Conservation (phyloP, 106 monocot species). For the Ottelia alismoides region DNA sequence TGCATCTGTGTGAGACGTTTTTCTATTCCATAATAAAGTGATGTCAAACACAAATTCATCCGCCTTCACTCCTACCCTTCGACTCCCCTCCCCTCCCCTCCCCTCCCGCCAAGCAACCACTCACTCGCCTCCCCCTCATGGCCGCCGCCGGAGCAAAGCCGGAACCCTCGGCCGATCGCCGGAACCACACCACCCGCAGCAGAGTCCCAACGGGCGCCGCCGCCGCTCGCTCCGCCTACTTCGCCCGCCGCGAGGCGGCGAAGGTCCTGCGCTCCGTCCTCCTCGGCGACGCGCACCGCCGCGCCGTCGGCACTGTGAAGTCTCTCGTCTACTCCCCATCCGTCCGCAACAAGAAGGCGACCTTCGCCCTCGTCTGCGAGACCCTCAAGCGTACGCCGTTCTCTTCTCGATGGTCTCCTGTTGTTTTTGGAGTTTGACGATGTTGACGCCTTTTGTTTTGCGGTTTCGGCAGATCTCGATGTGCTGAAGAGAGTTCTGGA, state of each 20-base stretch:
- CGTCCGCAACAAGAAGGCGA: slow-evolving; percentile 91
- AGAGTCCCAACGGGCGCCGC: slow-evolving; percentile 2
- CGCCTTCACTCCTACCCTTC: too few species aligned
- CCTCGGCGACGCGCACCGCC: slow-evolving; percentile 57
- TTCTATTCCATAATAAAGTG: too few species aligned
- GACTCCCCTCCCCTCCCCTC: too few species aligned
- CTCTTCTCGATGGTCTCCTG: not conserved
- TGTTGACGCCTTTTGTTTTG: too few species aligned
- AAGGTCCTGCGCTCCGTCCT: slow-evolving; percentile 65
- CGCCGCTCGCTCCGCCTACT: slow-evolving; percentile 61
- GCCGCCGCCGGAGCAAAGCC: too few species aligned
- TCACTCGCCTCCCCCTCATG: too few species aligned
- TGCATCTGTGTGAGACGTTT: too few species aligned
- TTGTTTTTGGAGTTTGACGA: too few species aligned
- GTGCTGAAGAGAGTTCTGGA: slow-evolving; percentile 54
- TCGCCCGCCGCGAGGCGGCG: slow-evolving; percentile 92
- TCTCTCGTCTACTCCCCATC: slow-evolving; percentile 79
- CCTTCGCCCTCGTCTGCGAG: slow-evolving; percentile 91
- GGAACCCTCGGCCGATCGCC: too few species aligned
- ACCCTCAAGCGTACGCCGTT: slow-evolving; percentile 78
- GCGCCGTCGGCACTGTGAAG: slow-evolving; percentile 74
- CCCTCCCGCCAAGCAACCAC: too few species aligned
- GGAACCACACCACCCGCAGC: slow-evolving; percentile 1
- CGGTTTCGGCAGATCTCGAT: slow-evolving; percentile 41
- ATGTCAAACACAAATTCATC: too few species aligned